A percentile compares a stretch with the other conserved stretches of the same genome.
These are phyloP conservation scores for Yarrowia galli DNA, from an alignment of 1,139 yeast genomes.

Conservation along the genomic window DNA sequence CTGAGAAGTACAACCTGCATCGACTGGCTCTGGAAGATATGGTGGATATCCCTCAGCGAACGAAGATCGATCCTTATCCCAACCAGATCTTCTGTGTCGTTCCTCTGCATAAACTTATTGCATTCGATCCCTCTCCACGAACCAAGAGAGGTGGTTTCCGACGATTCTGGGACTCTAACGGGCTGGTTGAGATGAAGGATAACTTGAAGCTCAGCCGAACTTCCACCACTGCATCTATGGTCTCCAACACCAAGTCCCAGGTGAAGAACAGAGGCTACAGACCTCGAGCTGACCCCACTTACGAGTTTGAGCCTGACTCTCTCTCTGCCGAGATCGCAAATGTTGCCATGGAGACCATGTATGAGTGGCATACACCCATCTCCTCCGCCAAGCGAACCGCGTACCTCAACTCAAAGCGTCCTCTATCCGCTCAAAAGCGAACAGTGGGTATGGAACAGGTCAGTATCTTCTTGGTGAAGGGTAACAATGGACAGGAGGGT, in stretches of 20 bases:
- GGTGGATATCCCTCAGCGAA: slow-evolving; percentile 65
- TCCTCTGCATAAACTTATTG: slow-evolving; percentile 58
- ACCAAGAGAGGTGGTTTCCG: slow-evolving; percentile 6
- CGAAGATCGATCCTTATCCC: slow-evolving; percentile 60
- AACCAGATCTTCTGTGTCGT: slow-evolving; percentile 59
- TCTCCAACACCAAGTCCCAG: slow-evolving; percentile 10
- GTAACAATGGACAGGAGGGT: slow-evolving; percentile 44
- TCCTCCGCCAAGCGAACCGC: slow-evolving; percentile 41
- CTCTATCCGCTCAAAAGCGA: slow-evolving; percentile 55
- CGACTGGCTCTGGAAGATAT: slow-evolving; percentile 63
- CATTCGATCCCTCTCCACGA: slow-evolving; percentile 40
- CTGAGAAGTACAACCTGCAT: slow-evolving; percentile 55
- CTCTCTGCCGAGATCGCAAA: slow-evolving; percentile 28
- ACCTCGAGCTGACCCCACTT: background rate
- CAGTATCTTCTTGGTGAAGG: slow-evolving; percentile 56
- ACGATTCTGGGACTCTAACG: slow-evolving; percentile 32
- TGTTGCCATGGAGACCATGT: slow-evolving; percentile 47
- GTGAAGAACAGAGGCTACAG: slow-evolving; percentile 16
- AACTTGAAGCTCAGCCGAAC: slow-evolving; percentile 21
- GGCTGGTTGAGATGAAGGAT: slow-evolving; percentile 28
- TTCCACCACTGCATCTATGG: slow-evolving; percentile 6
- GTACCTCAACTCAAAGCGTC: slow-evolving; percentile 56
- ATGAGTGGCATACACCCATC: slow-evolving; percentile 52
- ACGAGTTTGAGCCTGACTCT: slow-evolving; percentile 36
- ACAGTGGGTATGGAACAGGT: slow-evolving; percentile 64